phyloP scores from a whole-genome alignment of 768 basidiomycete genomes.

The Trametes meyenii region DNA sequence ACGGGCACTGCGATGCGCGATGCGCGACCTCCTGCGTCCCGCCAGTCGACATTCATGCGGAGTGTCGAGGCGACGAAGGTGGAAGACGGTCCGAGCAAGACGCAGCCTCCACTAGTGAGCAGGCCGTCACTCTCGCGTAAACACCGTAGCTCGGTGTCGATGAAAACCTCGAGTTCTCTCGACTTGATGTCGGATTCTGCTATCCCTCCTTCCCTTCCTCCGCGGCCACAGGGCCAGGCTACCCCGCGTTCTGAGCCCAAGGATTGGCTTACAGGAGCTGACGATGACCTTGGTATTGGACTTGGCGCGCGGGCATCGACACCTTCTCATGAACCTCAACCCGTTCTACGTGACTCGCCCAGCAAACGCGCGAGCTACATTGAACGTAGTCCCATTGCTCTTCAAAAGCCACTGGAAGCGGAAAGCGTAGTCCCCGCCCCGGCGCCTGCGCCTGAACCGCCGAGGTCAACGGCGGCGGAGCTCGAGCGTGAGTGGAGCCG shows the following conservation, averaged over 20 bases:
- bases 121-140: slow-evolving; percentile 50
- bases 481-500: slow-evolving; percentile 21
- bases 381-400: slow-evolving; percentile 43
- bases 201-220: slow-evolving; percentile 27
- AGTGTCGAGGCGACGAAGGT: slow-evolving; percentile 15
- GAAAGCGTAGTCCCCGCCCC: slow-evolving; percentile 22
- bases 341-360: slow-evolving; percentile 68
- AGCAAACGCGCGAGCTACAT: slow-evolving; percentile 74
- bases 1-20: slow-evolving; percentile 58
- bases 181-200: slow-evolving; percentile 21
- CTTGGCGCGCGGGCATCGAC: slow-evolving; percentile 26
- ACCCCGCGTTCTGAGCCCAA: slow-evolving; percentile 38
- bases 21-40: slow-evolving; percentile 9
- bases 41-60: slow-evolving; percentile 17
- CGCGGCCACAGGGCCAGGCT: slow-evolving; percentile 20
- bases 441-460: background rate
- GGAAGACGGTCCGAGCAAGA: slow-evolving; percentile 18
- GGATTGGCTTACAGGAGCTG: slow-evolving; percentile 81
- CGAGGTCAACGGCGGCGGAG: slow-evolving; percentile 10
- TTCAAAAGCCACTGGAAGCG: slow-evolving; percentile 36
- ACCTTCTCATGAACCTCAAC: slow-evolving; percentile 32
- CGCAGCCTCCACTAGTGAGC: slow-evolving; percentile 32
- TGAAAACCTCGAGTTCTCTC: slow-evolving; percentile 40
- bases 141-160: slow-evolving; percentile 50
- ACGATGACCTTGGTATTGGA: slow-evolving; percentile 39